A percentile compares a stretch with the other conserved stretches of the same genome.
Conservation (phyloP, 495 filamentous ascomycete genomes). For the Penicillium cataractarum region DNA sequence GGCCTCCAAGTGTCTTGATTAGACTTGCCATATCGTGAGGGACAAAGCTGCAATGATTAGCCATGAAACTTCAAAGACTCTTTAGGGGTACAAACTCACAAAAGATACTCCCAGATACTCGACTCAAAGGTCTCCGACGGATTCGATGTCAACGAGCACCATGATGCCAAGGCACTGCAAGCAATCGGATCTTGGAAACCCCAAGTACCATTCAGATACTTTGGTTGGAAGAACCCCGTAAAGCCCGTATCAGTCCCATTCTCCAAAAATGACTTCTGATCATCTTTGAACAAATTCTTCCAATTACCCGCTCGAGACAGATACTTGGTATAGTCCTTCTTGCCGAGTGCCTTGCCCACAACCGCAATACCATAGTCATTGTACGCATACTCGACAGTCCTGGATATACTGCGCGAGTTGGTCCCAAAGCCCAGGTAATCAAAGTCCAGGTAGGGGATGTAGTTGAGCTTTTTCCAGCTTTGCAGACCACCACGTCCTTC, state of each 20-base stretch:
- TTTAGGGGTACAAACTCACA: conserved; percentile 31
- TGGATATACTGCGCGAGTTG: conserved; percentile 69
- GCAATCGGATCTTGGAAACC: conserved; percentile 70
- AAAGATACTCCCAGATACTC: conserved; percentile 70
- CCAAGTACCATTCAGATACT: conserved; percentile 67
- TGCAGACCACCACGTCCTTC: conserved; percentile 71
- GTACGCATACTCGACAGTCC: conserved; percentile 77
- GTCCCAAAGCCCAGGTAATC: conserved; percentile 71
- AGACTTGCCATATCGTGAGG: conserved; percentile 70
- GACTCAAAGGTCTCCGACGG: conserved; percentile 72
- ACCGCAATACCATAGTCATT: conserved; percentile 73
- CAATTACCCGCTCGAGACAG: conserved; percentile 63
- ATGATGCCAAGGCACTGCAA: conserved; percentile 58
- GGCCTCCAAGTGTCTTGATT: conserved; percentile 63
- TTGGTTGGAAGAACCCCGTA: conserved; percentile 69
- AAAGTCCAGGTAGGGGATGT: conserved; percentile 71
- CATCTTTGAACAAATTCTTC: conserved; percentile 67
- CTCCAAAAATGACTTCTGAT: conserved; percentile 58
- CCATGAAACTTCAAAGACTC: not conserved
- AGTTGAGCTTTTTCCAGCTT: conserved; percentile 68
- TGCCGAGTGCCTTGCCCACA: conserved; percentile 59
- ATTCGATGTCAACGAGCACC: conserved; percentile 66
- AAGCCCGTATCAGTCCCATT: conserved; percentile 65
- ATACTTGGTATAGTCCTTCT: conserved; percentile 62
- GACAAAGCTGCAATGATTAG: conserved; percentile 51